Evolutionary conservation across 257 asterid genomes (phyloP), one percentile per base, ranked within the genome.

Genomic region (Phtheirospermum japonicum): DNA sequence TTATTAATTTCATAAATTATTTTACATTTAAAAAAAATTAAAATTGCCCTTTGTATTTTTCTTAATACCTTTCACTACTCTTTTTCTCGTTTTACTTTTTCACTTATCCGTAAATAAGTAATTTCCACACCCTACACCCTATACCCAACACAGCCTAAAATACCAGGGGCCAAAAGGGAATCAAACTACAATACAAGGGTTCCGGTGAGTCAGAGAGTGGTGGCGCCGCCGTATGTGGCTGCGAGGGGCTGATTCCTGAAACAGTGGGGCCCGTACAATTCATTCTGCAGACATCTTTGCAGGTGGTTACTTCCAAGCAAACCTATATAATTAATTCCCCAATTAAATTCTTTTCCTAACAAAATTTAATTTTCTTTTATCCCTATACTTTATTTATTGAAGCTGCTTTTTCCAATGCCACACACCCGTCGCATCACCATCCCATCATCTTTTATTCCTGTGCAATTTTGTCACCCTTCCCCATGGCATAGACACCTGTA

Each of bases 361-460:
- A 16, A 60, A 61, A 69, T 62, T 77, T 23, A 77, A 61, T 69
- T 64, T 9, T 39, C 12, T 10, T 8, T 62, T 69, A 57, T 63
- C 55, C 72, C 71, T 59, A 69, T 34, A 6, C 59, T 57, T 49
- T 34, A 34, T 34, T 73, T 17, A 14, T 18, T 43, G 34, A 3
- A 31, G 45, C 28, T 59, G 54, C 51, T 48, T 37, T 49, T 61
- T 59, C 55, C 42, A 63, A 66, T 61, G 65, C 39, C 40, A 9
- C 40, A 9, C 7, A 4, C 70, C 48, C 46, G 59, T 77, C 79
- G 67, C 79, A 42, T 72, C 84, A 65, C 81, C 62, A 57, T 79
- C 82, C 61, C 76, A 68, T 81, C 83, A 70, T 69, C 79, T 52
- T 66, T 70, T 34, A 36, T 71, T 52, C 75, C n/a, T n/a, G n/a